Evolutionary conservation across 371 early-diverging fungal species (phyloP).

Genomic region (Apophysomyces variabilis): DNA sequence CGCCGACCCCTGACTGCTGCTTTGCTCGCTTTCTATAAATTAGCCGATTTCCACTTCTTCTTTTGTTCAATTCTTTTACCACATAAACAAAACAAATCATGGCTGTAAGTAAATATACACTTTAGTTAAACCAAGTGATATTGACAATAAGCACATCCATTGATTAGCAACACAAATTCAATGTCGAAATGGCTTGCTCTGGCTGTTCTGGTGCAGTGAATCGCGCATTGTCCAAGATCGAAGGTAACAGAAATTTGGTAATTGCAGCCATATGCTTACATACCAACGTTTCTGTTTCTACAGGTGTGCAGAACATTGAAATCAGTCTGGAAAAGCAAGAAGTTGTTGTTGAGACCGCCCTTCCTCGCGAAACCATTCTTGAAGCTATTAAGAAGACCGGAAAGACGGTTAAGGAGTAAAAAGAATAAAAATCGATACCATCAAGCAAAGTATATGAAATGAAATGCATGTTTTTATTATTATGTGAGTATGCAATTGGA

Average conservation of each 20-base stretch:
- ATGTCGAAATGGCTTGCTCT: conserved; percentile 82
- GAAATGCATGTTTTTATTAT: too few species aligned
- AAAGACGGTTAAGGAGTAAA: conserved; percentile 68
- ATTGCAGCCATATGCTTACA: background rate
- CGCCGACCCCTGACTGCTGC: too few species aligned
- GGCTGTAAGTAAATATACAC: conserved; percentile 17
- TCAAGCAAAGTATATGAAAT: too few species aligned
- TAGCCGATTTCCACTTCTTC: background rate
- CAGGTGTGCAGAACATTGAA: conserved; percentile 64
- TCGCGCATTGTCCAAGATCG: conserved; percentile 67
- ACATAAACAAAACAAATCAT: background rate
- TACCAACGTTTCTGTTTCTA: background rate
- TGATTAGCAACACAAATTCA: conserved; percentile 68
- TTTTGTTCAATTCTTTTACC: background rate
- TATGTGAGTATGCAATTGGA: too few species aligned
- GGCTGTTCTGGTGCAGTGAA: conserved; percentile 85
- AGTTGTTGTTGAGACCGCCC: conserved; percentile 58
- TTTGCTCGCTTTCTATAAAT: too few species aligned
- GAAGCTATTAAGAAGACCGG: conserved; percentile 77
- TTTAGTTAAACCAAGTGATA: background rate
- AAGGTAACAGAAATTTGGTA: conserved; percentile 36
- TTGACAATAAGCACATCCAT: background rate
- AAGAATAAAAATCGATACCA: conserved; percentile 23
- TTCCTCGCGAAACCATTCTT: conserved; percentile 64
- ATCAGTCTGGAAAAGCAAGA: conserved; percentile 73